phyloP scores from a whole-genome alignment of 768 basidiomycete species.

The Fistulinella prunicolor region DNA sequence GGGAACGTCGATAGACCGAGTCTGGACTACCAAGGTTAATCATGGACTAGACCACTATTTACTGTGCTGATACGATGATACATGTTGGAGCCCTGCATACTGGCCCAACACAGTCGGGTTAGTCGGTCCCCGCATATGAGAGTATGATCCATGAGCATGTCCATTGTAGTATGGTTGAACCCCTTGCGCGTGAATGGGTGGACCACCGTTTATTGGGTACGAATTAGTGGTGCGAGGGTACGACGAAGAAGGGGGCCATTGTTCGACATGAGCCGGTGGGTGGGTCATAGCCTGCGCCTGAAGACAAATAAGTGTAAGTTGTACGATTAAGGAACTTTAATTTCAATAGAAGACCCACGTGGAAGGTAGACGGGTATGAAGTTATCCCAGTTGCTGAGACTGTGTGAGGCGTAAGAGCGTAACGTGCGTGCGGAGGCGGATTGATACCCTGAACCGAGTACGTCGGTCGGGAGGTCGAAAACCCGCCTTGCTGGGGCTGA shows the following conservation, averaged over 20 bases:
- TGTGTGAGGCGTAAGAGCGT: slow-evolving; percentile 17
- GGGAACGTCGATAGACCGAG: slow-evolving; percentile 9
- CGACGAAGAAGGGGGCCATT: slow-evolving; percentile 23
- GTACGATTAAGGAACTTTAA: background rate
- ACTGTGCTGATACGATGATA: slow-evolving; percentile 30
- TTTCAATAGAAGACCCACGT: slow-evolving; percentile 20
- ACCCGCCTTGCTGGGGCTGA: slow-evolving; percentile 37
- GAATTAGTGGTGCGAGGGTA: slow-evolving; percentile 24
- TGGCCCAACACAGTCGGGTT: slow-evolving; percentile 20
- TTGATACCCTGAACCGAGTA: slow-evolving; percentile 22
- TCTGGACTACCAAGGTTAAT: slow-evolving; percentile 3
- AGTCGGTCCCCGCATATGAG: slow-evolving; percentile 27
- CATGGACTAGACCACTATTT: slow-evolving; percentile 14
- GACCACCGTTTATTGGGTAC: slow-evolving; percentile 17
- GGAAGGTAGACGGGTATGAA: slow-evolving; percentile 26
- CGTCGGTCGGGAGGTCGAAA: slow-evolving; percentile 33
- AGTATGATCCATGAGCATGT: slow-evolving; percentile 23
- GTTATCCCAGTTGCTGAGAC: slow-evolving; percentile 10
- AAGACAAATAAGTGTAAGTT: background rate
- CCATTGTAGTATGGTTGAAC: slow-evolving; percentile 27
- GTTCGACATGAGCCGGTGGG: slow-evolving; percentile 18
- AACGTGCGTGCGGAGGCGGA: slow-evolving; percentile 16
- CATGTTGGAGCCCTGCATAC: slow-evolving; percentile 27
- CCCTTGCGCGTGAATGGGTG: slow-evolving; percentile 19
- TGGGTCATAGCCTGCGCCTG: slow-evolving; percentile 14